Base-by-base conservation (phyloP, 2,329 filamentous ascomycete genomes). In the Colletotrichum nymphaeae region DNA sequence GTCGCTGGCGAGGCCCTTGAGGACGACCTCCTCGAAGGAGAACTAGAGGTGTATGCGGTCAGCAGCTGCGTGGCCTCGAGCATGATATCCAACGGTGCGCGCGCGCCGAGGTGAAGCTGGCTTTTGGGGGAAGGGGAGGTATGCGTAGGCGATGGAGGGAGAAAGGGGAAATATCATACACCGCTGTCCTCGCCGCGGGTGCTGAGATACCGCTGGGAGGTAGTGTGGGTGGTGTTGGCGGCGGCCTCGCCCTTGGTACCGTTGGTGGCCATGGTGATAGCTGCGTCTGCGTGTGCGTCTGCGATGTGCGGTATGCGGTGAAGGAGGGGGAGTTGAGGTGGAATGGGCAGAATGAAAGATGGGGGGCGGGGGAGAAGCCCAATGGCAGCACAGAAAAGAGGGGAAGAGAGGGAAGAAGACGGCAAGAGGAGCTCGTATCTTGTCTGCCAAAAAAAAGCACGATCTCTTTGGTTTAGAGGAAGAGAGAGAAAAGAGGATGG, bases 11-110 rank as follows among this genome's bases (percentile, higher is more conserved):
- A 98, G 91, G 57, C 95, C 95, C 83, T 97, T 97, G 76, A 98
- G 88, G 53, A 98, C 95, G 59, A 95, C 95, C 67, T 95, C 92
- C 84, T 98, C 95, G 82, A 98, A 98, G 65, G 94, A 95, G 77
- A 97, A 89, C 93, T 95, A 77, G 26, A 75, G 53, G 8, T 19
- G 71, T 37, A 71, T 37, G 63, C 57, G 55, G 64, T 75, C 66
- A 75, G 73, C 65, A 60, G 8, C 57, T 35, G 62, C 42, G 55
- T 42, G 26, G 32, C 26, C 53, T 8, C 22, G 30, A n/a, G 16
- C 28, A 35, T 16, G 37, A 56, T 55, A 63, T 30, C 49, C 52
- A 56, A 32, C 59, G 35, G 26, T 37, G 24, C 28, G 69, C 14
- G 46, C 28, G 69, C 14, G 53, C 49, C 46, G 14, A 12, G 19